Evolutionary conservation across 495 filamentous ascomycete genomes (phyloP), one percentile per base, ranked within the genome.

Genomic region (Neurospora sp.): DNA sequence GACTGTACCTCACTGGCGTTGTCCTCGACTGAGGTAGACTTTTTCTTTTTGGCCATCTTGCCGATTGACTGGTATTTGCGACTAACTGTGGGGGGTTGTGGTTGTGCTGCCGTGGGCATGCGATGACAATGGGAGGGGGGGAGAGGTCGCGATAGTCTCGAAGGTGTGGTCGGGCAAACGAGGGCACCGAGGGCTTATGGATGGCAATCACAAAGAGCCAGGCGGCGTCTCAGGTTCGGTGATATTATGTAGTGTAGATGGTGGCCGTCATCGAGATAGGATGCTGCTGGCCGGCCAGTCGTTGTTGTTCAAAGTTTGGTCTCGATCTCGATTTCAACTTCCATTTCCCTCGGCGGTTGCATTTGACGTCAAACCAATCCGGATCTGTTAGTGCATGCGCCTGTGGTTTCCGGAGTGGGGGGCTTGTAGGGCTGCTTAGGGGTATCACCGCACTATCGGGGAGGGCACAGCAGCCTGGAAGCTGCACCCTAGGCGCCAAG

Each of bases 21-120:
- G 40, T 73, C 72, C 39, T 59, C 72, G 54, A 14, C 71, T 12
- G 70, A 3, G 48, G 41, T 69, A 12, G 72, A 11, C 69, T 48
- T 77, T 59, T 77, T 75, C 70, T 74, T 77, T 20, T 44, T 70
- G 38, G 72, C 42, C 77, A 78, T 78, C 3, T 74, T 74, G 70
- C 2, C 54, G 2, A 9, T 66, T 35, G 54, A 2, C 5, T 0
- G 27, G 27, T 62, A 9, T 35, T 62, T 62, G 23, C 54, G 54
- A 66, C 54, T 6, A 1, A 66, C 6, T 16, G 23, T 2, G 0
- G 11, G 20, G 20, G 12, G 18, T 54, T 23, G 48, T 10, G n/a
- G 0, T 20, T 20, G 46, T 54, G 46, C 9, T 48, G 9, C 44
- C 9, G 0, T 14, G 14, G 41, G 44, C 23, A 62, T 62, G 54